Conservation (phyloP, 129 eudicot genomes). For the Flaveria trinervia region DNA sequence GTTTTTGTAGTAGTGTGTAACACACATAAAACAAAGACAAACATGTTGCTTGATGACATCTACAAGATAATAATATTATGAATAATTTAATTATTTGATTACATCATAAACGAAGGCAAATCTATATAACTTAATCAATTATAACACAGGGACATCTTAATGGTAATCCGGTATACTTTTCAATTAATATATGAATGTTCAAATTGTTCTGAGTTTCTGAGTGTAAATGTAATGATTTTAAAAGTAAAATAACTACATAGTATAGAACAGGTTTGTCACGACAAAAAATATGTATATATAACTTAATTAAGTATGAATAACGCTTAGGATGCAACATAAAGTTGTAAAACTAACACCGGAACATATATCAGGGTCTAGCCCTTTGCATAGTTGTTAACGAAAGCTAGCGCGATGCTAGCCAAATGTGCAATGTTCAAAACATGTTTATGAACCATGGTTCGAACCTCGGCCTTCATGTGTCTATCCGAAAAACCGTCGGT, state of each 20-base stretch:
- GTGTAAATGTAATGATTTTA: no score
- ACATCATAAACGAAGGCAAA: background rate
- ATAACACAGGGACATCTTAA: background rate
- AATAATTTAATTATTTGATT: conserved; percentile 16
- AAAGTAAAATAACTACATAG: no score
- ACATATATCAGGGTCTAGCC: conserved; percentile 3
- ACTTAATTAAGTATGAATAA: conserved; percentile 4
- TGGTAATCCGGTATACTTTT: no score
- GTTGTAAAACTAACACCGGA: background rate
- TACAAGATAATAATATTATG: background rate
- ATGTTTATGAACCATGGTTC: conserved; percentile 32
- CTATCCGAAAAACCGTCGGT: conserved; percentile 40
- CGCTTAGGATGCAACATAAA: background rate
- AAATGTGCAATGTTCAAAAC: conserved; percentile 39
- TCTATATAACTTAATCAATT: background rate
- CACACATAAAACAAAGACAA: background rate
- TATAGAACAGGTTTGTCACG: no score
- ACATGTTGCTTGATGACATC: background rate
- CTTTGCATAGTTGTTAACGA: conserved; percentile 42
- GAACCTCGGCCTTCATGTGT: conserved; percentile 33
- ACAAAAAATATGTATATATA: no score
- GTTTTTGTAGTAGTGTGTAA: no score
- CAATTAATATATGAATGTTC: no score
- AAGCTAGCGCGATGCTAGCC: conserved; percentile 52
- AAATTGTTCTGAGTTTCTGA: no score